Conservation (phyloP, 1,284 basidiomycete species). For the Abortiporus biennis region DNA sequence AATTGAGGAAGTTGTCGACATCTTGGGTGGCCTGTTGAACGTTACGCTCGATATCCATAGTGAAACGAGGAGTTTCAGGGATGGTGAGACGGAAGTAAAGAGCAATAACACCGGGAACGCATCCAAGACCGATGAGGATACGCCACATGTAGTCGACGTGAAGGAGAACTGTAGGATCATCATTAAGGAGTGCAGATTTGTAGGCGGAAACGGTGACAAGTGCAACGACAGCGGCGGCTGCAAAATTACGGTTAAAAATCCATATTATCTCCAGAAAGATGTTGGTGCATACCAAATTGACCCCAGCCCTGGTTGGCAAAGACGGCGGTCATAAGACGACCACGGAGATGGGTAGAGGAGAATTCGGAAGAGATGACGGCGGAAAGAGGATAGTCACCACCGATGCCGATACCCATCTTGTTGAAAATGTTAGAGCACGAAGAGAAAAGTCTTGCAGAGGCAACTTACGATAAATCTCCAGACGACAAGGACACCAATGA, state of each 20-base stretch:
- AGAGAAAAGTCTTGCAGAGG: not conserved
- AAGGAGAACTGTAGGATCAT: slow-evolving; percentile 35
- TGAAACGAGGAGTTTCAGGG: slow-evolving; percentile 80
- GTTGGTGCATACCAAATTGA: slow-evolving; percentile 43
- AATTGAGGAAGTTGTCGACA: slow-evolving; percentile 57
- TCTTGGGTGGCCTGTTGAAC: slow-evolving; percentile 66
- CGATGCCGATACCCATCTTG: slow-evolving; percentile 64
- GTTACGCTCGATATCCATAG: slow-evolving; percentile 87
- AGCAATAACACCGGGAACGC: slow-evolving; percentile 59
- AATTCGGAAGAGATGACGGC: slow-evolving; percentile 75
- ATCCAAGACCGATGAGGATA: slow-evolving; percentile 66
- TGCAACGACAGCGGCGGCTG: slow-evolving; percentile 63
- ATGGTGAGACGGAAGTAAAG: slow-evolving; percentile 77
- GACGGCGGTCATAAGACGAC: slow-evolving; percentile 68
- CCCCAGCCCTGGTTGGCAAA: slow-evolving; percentile 71
- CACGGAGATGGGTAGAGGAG: slow-evolving; percentile 66
- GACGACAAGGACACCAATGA: slow-evolving; percentile 51
- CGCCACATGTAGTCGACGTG: slow-evolving; percentile 63
- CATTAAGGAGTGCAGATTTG: slow-evolving; percentile 53
- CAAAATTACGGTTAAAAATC: slow-evolving; percentile 10
- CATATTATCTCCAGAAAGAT: slow-evolving; percentile 6
- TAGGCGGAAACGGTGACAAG: slow-evolving; percentile 65
- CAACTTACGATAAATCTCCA: slow-evolving; percentile 56
- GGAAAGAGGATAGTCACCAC: slow-evolving; percentile 66
- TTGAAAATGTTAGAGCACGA: not conserved